A percentile compares a stretch with the other conserved stretches of the same genome.
phyloP scores from a whole-genome alignment of 768 basidiomycete genomes.

The Cubamyces lactineus region DNA sequence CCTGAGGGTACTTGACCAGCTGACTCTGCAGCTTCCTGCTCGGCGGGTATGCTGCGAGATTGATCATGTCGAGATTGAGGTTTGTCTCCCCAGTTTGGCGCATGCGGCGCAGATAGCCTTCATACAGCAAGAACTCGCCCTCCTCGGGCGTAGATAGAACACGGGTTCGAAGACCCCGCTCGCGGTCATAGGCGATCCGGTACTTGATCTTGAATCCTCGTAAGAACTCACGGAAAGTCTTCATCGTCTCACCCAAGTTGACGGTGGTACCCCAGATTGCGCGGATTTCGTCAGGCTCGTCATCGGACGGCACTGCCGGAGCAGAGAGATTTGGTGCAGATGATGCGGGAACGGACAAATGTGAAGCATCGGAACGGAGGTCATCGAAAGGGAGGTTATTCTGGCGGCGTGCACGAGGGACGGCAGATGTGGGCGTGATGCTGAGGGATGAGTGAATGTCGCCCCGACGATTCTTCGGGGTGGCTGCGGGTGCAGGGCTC shows the following conservation, averaged over 20 bases:
- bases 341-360: slow-evolving; percentile 60
- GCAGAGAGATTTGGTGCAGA: slow-evolving; percentile 62
- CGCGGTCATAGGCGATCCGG: slow-evolving; percentile 70
- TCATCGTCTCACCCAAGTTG: slow-evolving; percentile 89
- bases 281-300: slow-evolving; percentile 81
- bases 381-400: slow-evolving; percentile 43
- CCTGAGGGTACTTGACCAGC: slow-evolving; percentile 92
- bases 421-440: slow-evolving; percentile 51
- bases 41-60: slow-evolving; percentile 85
- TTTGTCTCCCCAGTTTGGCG: slow-evolving; percentile 91
- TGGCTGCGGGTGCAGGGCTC: slow-evolving; percentile 54
- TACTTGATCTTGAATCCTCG: slow-evolving; percentile 94
- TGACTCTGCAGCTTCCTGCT: slow-evolving; percentile 83
- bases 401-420: slow-evolving; percentile 45
- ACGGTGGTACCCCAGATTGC: slow-evolving; percentile 99
- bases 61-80: slow-evolving; percentile 87
- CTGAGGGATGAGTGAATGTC: slow-evolving; percentile 87
- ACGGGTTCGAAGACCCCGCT: slow-evolving; percentile 54
- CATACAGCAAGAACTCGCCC: slow-evolving; percentile 73
- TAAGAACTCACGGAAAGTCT: slow-evolving; percentile 85
- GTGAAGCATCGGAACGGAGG: slow-evolving; percentile 60
- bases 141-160: slow-evolving; percentile 62
- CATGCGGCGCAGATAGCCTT: slow-evolving; percentile 81
- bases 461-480: slow-evolving; percentile 78
- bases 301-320: slow-evolving; percentile 63